phyloP scores from a whole-genome alignment of 2,329 filamentous ascomycete genomes.

The Shiraia sp. region DNA sequence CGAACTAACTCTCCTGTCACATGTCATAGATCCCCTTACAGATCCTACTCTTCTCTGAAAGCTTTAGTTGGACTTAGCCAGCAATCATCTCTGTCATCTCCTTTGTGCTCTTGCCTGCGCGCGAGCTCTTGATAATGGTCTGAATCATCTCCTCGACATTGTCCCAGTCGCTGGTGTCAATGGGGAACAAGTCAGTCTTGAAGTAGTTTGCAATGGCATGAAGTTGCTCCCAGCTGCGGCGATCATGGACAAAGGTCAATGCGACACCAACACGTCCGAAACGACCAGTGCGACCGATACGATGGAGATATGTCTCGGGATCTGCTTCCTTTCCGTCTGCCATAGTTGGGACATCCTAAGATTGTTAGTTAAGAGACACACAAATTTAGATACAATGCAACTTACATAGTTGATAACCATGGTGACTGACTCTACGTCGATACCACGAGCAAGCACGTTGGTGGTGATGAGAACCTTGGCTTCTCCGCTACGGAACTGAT shows the following conservation, averaged over 20 bases:
- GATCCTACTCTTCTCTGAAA: not conserved
- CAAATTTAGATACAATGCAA: not conserved
- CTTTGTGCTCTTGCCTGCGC: constrained; percentile 46
- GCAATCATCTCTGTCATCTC: constrained; percentile 42
- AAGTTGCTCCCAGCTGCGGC: constrained; percentile 77
- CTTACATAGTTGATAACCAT: constrained; percentile 95
- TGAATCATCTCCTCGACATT: constrained; percentile 82
- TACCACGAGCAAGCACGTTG: constrained; percentile 93
- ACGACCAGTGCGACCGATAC: constrained; percentile 93
- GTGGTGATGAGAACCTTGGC: constrained; percentile 98
- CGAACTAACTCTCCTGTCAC: not conserved
- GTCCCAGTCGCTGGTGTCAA: constrained; percentile 90
- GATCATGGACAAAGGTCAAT: constrained; percentile 91
- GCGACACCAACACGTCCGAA: constrained; percentile 96
- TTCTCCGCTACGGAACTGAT: constrained; percentile 81
- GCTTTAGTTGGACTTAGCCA: not conserved
- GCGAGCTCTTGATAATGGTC: constrained; percentile 54
- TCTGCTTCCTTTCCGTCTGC: constrained; percentile 71
- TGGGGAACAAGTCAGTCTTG: constrained; percentile 75
- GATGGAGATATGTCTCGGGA: constrained; percentile 94
- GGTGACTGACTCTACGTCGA: constrained; percentile 88
- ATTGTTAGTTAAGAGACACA: constrained; percentile 11
- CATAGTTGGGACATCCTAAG: constrained; percentile 59
- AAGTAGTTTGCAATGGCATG: constrained; percentile 80
- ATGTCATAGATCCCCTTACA: constrained; percentile 1